Evolutionary conservation across 2,329 filamentous ascomycete genomes (phyloP).

Genomic region (Colletotrichum zoysiae): DNA sequence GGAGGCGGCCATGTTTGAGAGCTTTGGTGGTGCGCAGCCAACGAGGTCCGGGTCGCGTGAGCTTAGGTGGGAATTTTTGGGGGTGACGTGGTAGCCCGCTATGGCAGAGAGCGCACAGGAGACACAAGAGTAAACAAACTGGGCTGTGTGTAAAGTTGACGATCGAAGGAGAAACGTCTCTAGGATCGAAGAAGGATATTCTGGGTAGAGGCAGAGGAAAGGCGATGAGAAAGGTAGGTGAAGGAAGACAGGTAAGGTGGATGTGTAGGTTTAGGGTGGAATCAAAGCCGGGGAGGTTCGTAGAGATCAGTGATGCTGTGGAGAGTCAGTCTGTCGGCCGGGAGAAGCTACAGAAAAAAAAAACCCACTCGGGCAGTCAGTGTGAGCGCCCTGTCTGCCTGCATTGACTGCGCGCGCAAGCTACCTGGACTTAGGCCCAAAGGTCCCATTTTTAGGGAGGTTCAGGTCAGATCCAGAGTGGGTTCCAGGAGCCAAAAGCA

Average conservation of each 20-base stretch:
- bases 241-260: slow-evolving; percentile 11
- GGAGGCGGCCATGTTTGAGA: slow-evolving; percentile 71
- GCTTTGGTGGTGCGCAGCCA: slow-evolving; percentile 25
- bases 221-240: not conserved
- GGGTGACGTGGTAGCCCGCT: slow-evolving; percentile 32
- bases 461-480: slow-evolving; percentile 27
- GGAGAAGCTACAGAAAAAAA: slow-evolving; percentile 7
- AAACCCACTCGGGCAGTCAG: not conserved
- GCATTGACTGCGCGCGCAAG: not conserved
- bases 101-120: slow-evolving; percentile 19
- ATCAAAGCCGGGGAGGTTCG: slow-evolving; percentile 24
- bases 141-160: slow-evolving; percentile 18
- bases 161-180: slow-evolving; percentile 12
- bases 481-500: slow-evolving; percentile 33
- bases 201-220: slow-evolving; percentile 5
- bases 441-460: slow-evolving; percentile 1
- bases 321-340: slow-evolving; percentile 10
- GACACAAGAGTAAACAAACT: slow-evolving; percentile 26
- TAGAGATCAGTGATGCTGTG: slow-evolving; percentile 23
- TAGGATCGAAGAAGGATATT: slow-evolving; percentile 34
- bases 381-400: slow-evolving; percentile 1
- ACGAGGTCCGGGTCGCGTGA: slow-evolving; percentile 36
- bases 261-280: slow-evolving; percentile 26
- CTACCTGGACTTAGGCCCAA: slow-evolving; percentile 9
- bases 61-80: slow-evolving; percentile 32